phyloP scores from a whole-genome alignment of 1,284 basidiomycete genomes.

The Tylopilus sp. region DNA sequence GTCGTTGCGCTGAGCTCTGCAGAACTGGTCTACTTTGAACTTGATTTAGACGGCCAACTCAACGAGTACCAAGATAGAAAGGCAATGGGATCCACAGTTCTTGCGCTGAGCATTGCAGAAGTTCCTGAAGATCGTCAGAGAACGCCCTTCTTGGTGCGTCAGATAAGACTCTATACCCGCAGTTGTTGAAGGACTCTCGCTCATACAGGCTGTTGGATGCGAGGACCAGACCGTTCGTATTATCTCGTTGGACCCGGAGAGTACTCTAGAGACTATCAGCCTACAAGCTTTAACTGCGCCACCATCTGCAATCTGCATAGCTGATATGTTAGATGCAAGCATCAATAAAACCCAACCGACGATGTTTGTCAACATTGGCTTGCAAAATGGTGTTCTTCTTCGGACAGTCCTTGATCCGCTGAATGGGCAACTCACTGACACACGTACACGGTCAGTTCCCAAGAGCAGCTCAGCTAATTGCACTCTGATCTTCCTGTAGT shows the following conservation, averaged over 20 bases:
- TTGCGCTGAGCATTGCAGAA: slow-evolving; percentile 90
- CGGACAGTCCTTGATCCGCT: slow-evolving; percentile 95
- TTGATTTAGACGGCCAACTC: slow-evolving; percentile 92
- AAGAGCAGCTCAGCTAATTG: neutral
- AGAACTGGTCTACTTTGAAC: slow-evolving; percentile 94
- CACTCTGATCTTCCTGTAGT: slow-evolving; percentile 38
- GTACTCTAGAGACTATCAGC: slow-evolving; percentile 91
- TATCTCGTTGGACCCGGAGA: slow-evolving; percentile 95
- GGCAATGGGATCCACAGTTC: slow-evolving; percentile 93
- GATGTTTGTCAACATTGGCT: slow-evolving; percentile 97
- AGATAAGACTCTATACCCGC: slow-evolving; percentile 1
- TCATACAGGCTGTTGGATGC: slow-evolving; percentile 86
- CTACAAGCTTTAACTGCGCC: slow-evolving; percentile 95
- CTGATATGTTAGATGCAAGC: slow-evolving; percentile 95
- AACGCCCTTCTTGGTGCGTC: slow-evolving; percentile 85
- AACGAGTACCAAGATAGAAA: slow-evolving; percentile 99
- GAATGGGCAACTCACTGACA: slow-evolving; percentile 94
- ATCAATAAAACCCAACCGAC: slow-evolving; percentile 96
- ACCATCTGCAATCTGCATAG: slow-evolving; percentile 94
- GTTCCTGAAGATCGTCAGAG: slow-evolving; percentile 92
- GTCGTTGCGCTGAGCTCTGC: slow-evolving; percentile 90
- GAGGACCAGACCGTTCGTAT: slow-evolving; percentile 99
- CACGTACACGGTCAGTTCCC: slow-evolving; percentile 77
- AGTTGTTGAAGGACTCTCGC: slow-evolving; percentile 4
- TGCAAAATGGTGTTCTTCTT: slow-evolving; percentile 93